phyloP scores from a whole-genome alignment of 2,329 filamentous ascomycete genomes.

The Calonectria honghensis region DNA sequence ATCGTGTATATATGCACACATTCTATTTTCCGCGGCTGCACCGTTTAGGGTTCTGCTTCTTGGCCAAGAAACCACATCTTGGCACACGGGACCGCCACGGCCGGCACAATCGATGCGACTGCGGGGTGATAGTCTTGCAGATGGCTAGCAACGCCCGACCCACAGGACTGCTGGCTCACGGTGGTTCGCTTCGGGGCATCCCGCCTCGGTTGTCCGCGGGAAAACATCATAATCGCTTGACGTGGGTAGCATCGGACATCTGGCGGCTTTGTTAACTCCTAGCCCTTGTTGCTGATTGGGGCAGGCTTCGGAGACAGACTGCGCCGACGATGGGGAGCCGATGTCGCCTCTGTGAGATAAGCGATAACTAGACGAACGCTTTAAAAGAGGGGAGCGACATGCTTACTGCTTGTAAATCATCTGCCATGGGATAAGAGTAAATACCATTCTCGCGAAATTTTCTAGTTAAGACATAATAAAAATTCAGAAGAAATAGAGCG shows the following conservation, averaged over 20 bases:
- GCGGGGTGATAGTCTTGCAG: conserved; percentile 28
- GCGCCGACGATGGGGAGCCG: conserved; percentile 22
- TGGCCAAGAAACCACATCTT: conserved; percentile 3
- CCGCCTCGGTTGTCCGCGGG: conserved; percentile 32
- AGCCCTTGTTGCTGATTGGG: conserved; percentile 6
- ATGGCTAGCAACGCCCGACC: conserved; percentile 28
- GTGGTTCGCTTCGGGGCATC: conserved; percentile 14
- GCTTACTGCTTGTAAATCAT: background rate
- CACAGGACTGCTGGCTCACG: conserved; percentile 20
- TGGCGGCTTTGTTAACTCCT: background rate
- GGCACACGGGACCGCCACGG: background rate
- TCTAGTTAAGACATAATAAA: background rate
- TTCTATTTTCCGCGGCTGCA: background rate
- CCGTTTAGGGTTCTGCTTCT: background rate
- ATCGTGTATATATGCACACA: background rate
- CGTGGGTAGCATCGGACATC: conserved; percentile 8
- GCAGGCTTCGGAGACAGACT: conserved; percentile 8
- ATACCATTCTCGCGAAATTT: background rate
- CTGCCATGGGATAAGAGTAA: too few species aligned
- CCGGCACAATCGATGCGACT: background rate
- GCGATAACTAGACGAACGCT: conserved; percentile 24
- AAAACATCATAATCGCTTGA: conserved; percentile 1
- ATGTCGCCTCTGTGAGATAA: conserved; percentile 29
- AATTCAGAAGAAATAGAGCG: background rate
- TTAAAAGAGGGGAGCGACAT: conserved; percentile 12